Evolutionary conservation across 2,329 filamentous ascomycete species (phyloP), one percentile per base, ranked within the genome.

Genomic region (Verticillium isaacii): DNA sequence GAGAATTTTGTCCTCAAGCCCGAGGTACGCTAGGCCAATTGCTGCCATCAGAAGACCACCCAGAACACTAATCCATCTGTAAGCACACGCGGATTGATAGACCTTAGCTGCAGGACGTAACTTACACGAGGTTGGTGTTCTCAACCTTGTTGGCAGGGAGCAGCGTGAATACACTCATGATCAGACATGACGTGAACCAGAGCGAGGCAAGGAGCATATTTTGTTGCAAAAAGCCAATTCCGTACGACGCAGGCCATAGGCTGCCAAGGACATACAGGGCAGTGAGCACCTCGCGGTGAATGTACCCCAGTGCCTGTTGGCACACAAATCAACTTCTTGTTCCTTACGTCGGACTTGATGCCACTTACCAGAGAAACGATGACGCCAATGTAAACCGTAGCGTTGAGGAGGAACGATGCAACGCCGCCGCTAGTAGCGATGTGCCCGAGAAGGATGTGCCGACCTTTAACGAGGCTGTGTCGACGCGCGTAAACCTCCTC

Each of bases 131-230:
- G 61, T 80, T 82, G 4, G 92, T 73, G 68, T 90, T 86, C 72
- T 99, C 96, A 1, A 86, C 79, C 74, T 98, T 99, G 74, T 91
- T 89, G 2, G 92, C 95, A 1, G 92, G 90, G 1, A 99, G 80
- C 15, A 98, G 76, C 0, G 95, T 99, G 71, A 99, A 99, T 2
- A 85, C 83, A 72, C 94, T 95, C 93, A 98, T 97, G 4, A 88
- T 78, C 2, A 89, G 67, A 74, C 93, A 97, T 4, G 91, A 90
- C 41, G 89, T 68, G 9, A 84, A 82, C 95, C 95, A 99, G 0
- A 87, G 86, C 0, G 80, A 75, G 59, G 85, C 85, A 2, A 96
- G 81, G 4, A 83, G 71, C 14, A 78, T 71, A 70, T 98, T 89
- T 32, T 84, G 77, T 59, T 78, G 81, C 9, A 97, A 66, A 69